Evolutionary conservation across 208 protist species (phyloP).

Genomic region (Trypanosomatidae sp.): DNA sequence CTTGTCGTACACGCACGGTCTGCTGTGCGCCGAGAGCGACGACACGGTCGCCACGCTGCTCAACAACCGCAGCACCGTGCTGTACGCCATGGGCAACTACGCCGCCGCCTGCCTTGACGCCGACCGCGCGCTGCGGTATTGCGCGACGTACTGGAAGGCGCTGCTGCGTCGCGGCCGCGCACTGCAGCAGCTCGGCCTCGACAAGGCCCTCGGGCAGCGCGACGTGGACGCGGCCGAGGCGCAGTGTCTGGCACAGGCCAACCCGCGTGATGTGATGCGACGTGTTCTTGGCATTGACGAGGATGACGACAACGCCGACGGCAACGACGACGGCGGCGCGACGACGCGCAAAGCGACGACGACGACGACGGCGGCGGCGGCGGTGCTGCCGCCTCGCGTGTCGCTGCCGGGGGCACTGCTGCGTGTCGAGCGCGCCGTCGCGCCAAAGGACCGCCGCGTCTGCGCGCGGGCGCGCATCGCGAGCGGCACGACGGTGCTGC

Average conservation of each 20-base stretch:
- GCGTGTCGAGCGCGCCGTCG: constrained; percentile 9
- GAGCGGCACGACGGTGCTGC: constrained; percentile 24
- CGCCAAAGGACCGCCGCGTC: constrained; percentile 22
- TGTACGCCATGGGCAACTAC: constrained; percentile 33
- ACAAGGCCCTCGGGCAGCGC: constrained; percentile 16
- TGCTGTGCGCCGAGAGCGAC: constrained; percentile 49
- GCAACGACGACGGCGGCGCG: constrained; percentile 9
- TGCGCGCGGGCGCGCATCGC: constrained; percentile 20
- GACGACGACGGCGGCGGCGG: constrained; percentile 2
- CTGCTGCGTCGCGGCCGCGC: constrained; percentile 46
- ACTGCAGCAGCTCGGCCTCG: constrained; percentile 57
- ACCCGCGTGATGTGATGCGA: constrained; percentile 17
- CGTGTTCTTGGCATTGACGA: constrained; percentile 44
- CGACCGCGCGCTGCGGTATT: constrained; percentile 24
- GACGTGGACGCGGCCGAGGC: constrained; percentile 41
- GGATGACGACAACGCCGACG: constrained; percentile 7
- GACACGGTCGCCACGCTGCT: constrained; percentile 49
- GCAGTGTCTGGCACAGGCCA: constrained; percentile 13
- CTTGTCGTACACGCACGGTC: constrained; percentile 59
- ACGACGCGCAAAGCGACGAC: constrained; percentile 18
- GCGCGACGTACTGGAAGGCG: constrained; percentile 58
- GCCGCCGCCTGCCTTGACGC: constrained; percentile 56
- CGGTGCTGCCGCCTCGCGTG: constrained; percentile 16
- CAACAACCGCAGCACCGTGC: constrained; percentile 65
- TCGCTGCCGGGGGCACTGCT: constrained; percentile 6